Conservation (phyloP, 169 alveolate genomes). For the Eimeria maxima region DNA sequence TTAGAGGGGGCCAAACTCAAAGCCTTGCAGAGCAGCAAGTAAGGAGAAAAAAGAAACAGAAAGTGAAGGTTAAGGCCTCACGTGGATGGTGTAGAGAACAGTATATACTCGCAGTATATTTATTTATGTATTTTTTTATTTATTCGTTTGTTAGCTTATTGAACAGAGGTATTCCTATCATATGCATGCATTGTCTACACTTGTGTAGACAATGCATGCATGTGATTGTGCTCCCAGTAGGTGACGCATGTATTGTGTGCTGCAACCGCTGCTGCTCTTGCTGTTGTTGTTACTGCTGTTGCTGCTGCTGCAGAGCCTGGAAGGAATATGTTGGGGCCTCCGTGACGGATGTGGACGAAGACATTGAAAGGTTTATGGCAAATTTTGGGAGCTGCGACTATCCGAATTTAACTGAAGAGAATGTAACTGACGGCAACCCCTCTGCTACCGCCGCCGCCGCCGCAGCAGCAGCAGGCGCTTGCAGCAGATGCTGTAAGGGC, state of each 20-base stretch:
- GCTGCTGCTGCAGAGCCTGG: not conserved
- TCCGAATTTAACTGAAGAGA: not conserved
- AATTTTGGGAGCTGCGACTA: not conserved
- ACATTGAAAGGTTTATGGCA: not conserved
- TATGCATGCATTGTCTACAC: no score
- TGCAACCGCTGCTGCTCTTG: no score
- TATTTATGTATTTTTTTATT: no score
- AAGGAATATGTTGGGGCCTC: not conserved
- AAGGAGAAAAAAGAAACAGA: not conserved
- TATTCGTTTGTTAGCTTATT: no score
- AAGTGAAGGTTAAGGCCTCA: no score
- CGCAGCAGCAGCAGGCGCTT: not conserved
- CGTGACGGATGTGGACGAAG: slow-evolving; percentile 4
- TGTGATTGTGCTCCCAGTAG: no score
- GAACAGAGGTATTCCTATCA: no score
- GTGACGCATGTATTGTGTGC: no score
- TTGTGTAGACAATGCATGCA: no score
- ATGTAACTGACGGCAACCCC: not conserved
- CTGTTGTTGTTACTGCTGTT: no score
- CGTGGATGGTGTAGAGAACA: no score
- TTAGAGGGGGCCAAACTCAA: not conserved
- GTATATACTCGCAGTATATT: no score
- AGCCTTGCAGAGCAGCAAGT: slow-evolving; percentile 31
- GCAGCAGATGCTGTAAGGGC: slow-evolving; percentile 15
- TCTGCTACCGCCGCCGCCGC: not conserved